phyloP scores from a whole-genome alignment of 1,139 yeast species.

The Magnusiomyces paraingens region DNA sequence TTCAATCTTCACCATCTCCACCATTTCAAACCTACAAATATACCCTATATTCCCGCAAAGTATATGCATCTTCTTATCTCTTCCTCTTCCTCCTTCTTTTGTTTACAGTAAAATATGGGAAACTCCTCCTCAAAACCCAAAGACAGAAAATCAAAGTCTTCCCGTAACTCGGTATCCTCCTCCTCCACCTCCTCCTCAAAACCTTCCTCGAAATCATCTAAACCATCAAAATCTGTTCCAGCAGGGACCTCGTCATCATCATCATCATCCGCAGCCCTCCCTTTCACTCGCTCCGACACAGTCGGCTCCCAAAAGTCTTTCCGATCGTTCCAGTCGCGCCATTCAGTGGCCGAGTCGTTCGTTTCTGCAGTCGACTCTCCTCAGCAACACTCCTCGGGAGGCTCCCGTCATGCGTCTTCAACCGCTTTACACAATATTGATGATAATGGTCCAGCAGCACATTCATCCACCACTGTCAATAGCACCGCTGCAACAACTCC shows the following conservation, averaged over 20 bases:
- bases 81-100: not conserved
- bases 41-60: not conserved
- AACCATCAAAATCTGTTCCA: too few species aligned
- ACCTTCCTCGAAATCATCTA: constrained; percentile 21
- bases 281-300: constrained; percentile 37
- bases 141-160: constrained; percentile 25
- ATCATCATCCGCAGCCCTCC: not conserved
- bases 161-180: constrained; percentile 23
- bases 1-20: not conserved
- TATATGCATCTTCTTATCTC: not conserved
- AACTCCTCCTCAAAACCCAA: constrained; percentile 29
- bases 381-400: not conserved
- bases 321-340: constrained; percentile 31
- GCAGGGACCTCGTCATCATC: not conserved
- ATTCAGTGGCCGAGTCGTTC: constrained; percentile 25
- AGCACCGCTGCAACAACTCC: not conserved
- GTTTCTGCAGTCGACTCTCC: constrained; percentile 20
- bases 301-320: constrained; percentile 36
- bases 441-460: too few species aligned
- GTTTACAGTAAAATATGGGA: constrained; percentile 29
- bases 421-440: constrained; percentile 3
- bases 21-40: too few species aligned
- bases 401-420: constrained; percentile 7
- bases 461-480: constrained; percentile 1
- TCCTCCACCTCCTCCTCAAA: constrained; percentile 36